Conservation (phyloP, 495 filamentous ascomycete genomes). For the Hypomontagnella monticulosa region DNA sequence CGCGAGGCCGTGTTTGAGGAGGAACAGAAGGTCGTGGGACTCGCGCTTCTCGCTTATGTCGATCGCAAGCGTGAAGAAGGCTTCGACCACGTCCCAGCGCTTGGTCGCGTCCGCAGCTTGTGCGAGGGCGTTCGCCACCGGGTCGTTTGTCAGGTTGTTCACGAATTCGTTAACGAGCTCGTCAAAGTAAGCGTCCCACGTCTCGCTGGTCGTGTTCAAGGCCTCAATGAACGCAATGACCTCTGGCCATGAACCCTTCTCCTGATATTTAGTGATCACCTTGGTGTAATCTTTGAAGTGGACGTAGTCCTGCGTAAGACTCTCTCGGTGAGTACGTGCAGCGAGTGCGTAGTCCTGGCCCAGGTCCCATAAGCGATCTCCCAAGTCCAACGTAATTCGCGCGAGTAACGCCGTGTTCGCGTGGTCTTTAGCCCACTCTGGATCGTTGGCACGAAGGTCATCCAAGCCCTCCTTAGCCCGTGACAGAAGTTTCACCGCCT, state of each 20-base stretch:
- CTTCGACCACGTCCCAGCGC: conserved; percentile 44
- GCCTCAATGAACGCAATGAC: conserved; percentile 46
- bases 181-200: conserved; percentile 42
- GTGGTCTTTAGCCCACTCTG: conserved; percentile 35
- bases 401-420: conserved; percentile 40
- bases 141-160: conserved; percentile 6
- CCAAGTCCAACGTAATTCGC: conserved; percentile 47
- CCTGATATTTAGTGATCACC: conserved; percentile 44
- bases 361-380: conserved; percentile 48
- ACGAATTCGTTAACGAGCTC: conserved; percentile 44
- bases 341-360: conserved; percentile 43
- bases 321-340: conserved; percentile 41
- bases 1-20: conserved; percentile 46
- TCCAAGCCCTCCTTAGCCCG: conserved; percentile 39
- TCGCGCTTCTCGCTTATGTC: conserved; percentile 42
- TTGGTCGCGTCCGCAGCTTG: conserved; percentile 37
- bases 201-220: conserved; percentile 36
- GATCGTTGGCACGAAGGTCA: conserved; percentile 26
- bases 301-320: conserved; percentile 43
- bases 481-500: conserved; percentile 45
- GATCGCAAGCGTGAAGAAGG: conserved; percentile 44
- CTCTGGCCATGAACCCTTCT: conserved; percentile 41
- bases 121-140: conserved; percentile 30
- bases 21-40: conserved; percentile 45
- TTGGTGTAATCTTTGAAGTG: conserved; percentile 40